A percentile compares a stretch with the other conserved stretches of the same genome.
Evolutionary conservation across 129 eudicot species (phyloP).

Genomic region (Saussurea involucrata): DNA sequence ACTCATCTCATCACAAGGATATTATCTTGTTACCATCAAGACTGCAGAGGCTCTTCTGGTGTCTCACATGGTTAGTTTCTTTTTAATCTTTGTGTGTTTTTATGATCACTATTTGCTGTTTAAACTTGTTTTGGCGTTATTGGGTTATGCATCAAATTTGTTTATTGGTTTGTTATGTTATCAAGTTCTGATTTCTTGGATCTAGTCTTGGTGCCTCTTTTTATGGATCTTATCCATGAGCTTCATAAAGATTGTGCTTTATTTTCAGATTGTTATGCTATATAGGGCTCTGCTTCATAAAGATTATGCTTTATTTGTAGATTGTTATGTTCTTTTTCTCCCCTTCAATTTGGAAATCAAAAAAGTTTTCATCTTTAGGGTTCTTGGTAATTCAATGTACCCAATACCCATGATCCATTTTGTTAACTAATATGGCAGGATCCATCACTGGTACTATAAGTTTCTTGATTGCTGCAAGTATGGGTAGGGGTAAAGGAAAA

Average conservation of each 20-base stretch:
- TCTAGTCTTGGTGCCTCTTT: constrained; percentile 20
- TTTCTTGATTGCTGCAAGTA: constrained; percentile 36
- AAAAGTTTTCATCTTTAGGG: constrained; percentile 16
- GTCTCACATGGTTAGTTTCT: constrained; percentile 38
- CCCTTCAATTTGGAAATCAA: background rate
- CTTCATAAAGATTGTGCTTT: background rate
- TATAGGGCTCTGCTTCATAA: no score
- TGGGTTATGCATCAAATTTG: constrained; percentile 16
- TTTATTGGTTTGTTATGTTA: background rate
- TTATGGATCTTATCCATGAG: constrained; percentile 3
- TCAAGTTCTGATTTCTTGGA: constrained; percentile 22
- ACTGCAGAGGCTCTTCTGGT: constrained; percentile 18
- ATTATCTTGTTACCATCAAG: background rate
- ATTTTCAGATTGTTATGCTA: constrained; percentile 9
- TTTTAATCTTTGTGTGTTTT: constrained; percentile 18
- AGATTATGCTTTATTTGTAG: background rate
- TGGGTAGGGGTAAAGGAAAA: constrained; percentile 82
- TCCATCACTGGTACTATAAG: constrained; percentile 16
- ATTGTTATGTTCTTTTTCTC: background rate
- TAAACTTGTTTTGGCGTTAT: constrained; percentile 7
- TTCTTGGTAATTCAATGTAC: constrained; percentile 9
- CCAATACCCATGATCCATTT: constrained; percentile 7
- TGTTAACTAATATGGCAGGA: constrained; percentile 36
- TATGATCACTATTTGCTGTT: constrained; percentile 5
- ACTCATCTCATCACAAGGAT: background rate